Percentiles rank a stretch among this genome's conserved stretches.
phyloP scores from a whole-genome alignment of 176 grass and related monocot species.

The Sorghum bicolor region DNA sequence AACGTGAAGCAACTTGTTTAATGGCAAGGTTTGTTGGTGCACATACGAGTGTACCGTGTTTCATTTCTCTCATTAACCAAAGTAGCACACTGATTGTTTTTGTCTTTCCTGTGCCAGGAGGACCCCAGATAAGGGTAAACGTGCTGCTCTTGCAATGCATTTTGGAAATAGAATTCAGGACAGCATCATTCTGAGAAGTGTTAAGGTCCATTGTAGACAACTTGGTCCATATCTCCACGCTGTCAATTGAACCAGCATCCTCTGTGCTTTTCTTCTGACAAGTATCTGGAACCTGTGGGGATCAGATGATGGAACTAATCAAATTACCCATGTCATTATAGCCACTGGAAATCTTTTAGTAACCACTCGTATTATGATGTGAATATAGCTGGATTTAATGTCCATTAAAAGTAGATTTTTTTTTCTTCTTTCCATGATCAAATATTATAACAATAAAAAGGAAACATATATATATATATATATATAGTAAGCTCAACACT shows the following conservation, averaged over 20 bases:
- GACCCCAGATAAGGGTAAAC: constrained; percentile 72
- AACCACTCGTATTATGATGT: background rate
- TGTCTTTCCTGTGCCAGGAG: constrained; percentile 77
- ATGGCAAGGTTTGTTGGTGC: constrained; percentile 77
- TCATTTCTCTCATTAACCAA: constrained; percentile 43
- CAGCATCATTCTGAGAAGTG: constrained; percentile 51
- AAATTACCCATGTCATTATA: background rate
- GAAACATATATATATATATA: background rate
- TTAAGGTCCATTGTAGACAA: constrained; percentile 53
- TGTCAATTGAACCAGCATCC: background rate
- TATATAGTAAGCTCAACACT: background rate
- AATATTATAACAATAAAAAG: constrained; percentile 14
- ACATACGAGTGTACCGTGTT: constrained; percentile 47
- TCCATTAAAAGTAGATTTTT: background rate
- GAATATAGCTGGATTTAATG: background rate
- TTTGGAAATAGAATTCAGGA: constrained; percentile 48
- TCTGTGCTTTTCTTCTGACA: constrained; percentile 8
- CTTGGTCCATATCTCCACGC: constrained; percentile 37
- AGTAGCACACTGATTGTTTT: constrained; percentile 57
- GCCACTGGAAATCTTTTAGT: background rate
- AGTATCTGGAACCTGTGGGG: constrained; percentile 16
- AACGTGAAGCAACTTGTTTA: constrained; percentile 53
- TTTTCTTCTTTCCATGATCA: background rate
- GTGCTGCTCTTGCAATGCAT: constrained; percentile 26
- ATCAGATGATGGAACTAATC: constrained; percentile 10